Evolutionary conservation across 2,329 filamentous ascomycete genomes (phyloP), one percentile per base, ranked within the genome.

Genomic region (Neodidymelliopsis sp.): DNA sequence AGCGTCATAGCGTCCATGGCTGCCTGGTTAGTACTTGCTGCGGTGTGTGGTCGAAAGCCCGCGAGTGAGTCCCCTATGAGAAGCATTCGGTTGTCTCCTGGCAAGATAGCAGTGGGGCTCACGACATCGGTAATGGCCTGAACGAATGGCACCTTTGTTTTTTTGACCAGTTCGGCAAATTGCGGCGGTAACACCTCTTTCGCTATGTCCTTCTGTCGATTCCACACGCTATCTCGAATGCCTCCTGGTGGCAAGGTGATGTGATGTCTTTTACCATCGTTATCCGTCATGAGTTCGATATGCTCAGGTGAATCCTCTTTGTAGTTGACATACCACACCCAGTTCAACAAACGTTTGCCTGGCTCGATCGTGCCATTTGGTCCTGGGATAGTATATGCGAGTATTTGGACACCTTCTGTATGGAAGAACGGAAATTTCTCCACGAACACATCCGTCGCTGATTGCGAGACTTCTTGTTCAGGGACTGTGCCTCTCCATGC

Each of bases 51-150:
- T 22, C 78, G 55, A 9, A 79, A 74, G 0, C 74, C 70, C 0
- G 73, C 69, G 34, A 78, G 57, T 0, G 77, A 74, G 59, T 81
- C 77, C 1, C 77, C 78, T 0, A 79, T 74, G 2, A 80, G 51
- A 5, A 79, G 35, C 0, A 79, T 57, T 27, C 69, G 73, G 0
- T 73, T 75, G 13, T 68, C 69, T 2, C 67, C 65, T 20, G 76
- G 74, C 16, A 59, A 9, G 1, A 43, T 53, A 6, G 73, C 71
- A 27, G 59, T 44, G 0, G 66, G 60, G 18, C 68, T 65, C 4
- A 75, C 58, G 0, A 72, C 68, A 40, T 79, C 77, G 22, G 67
- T 75, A 28, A 79, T 71, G 22, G 73, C 74, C 15, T 76, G 75
- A 6, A 79, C 64, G 47, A 79, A 79, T 0, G 75, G 75, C 4